These are phyloP conservation scores for Leishmania braziliensis DNA, from an alignment of 208 protist species.

Conservation along the genomic window DNA sequence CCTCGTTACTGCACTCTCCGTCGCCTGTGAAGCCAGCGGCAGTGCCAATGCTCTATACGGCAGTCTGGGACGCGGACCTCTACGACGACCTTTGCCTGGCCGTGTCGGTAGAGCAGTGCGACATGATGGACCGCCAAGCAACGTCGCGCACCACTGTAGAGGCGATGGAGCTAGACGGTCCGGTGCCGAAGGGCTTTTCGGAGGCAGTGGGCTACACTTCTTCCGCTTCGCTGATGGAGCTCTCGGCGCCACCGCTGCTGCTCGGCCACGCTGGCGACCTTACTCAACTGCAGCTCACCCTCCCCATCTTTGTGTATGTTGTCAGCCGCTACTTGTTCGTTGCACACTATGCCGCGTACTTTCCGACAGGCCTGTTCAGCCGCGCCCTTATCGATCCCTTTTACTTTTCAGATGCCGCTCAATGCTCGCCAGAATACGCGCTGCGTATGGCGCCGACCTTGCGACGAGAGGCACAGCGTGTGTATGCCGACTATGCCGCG, in stretches of 20 bases:
- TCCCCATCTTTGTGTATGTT: slow-evolving; percentile 82
- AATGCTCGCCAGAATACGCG: slow-evolving; percentile 41
- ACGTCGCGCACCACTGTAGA: slow-evolving; percentile 19
- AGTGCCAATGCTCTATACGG: slow-evolving; percentile 6
- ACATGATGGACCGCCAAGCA: slow-evolving; percentile 11
- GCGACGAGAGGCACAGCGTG: slow-evolving; percentile 16
- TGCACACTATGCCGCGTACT: slow-evolving; percentile 51
- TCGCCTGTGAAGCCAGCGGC: background rate
- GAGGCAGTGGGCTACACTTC: background rate
- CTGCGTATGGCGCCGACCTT: slow-evolving; percentile 28
- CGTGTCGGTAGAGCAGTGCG: slow-evolving; percentile 16
- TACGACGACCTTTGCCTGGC: slow-evolving; percentile 44
- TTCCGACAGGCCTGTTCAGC: slow-evolving; percentile 54
- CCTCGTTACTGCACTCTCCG: background rate
- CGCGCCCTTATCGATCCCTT: slow-evolving; percentile 44
- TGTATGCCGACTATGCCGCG: slow-evolving; percentile 15
- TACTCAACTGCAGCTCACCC: slow-evolving; percentile 36
- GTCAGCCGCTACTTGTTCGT: slow-evolving; percentile 72
- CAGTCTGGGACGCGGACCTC: slow-evolving; percentile 50
- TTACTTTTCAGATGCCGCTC: slow-evolving; percentile 37
- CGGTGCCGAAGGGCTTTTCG: background rate
- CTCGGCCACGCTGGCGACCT: slow-evolving; percentile 6
- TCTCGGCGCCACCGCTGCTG: slow-evolving; percentile 8
- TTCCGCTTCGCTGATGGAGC: background rate
- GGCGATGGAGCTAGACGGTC: background rate